phyloP scores from a whole-genome alignment of 257 asterid species.

The Ilex asprella region DNA sequence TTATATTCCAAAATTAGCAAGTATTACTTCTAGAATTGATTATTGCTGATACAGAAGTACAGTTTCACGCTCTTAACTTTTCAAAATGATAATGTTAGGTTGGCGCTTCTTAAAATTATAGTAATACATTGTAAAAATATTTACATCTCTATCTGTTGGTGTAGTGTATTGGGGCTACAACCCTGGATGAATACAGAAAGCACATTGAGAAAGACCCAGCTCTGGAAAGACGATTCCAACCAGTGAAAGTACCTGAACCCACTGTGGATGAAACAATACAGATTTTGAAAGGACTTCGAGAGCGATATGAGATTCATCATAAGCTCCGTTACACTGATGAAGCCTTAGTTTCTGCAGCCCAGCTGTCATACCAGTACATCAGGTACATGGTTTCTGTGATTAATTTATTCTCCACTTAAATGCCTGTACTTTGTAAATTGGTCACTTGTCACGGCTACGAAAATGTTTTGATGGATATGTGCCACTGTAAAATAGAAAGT shows the following conservation, averaged over 20 bases:
- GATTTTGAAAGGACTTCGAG: conserved; percentile 26
- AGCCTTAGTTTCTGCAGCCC: conserved; percentile 36
- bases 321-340: conserved; percentile 29
- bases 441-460: background rate
- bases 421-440: too few species aligned
- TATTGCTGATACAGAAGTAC: too few species aligned
- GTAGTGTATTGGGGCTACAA: conserved; percentile 65
- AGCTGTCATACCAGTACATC: conserved; percentile 41
- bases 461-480: background rate
- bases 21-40: too few species aligned
- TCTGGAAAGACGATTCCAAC: conserved; percentile 38
- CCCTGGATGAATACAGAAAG: conserved; percentile 45
- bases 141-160: too few species aligned
- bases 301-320: conserved; percentile 36
- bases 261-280: conserved; percentile 31
- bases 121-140: too few species aligned
- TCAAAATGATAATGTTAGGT: too few species aligned
- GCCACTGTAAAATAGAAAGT: background rate
- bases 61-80: too few species aligned
- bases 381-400: conserved; percentile 15
- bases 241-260: conserved; percentile 42
- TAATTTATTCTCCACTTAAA: background rate
- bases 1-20: too few species aligned
- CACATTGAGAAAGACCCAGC: conserved; percentile 53
- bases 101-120: too few species aligned